These are phyloP conservation scores for Ramaria sp. DNA, from an alignment of 768 basidiomycete genomes.

Conservation along the genomic window DNA sequence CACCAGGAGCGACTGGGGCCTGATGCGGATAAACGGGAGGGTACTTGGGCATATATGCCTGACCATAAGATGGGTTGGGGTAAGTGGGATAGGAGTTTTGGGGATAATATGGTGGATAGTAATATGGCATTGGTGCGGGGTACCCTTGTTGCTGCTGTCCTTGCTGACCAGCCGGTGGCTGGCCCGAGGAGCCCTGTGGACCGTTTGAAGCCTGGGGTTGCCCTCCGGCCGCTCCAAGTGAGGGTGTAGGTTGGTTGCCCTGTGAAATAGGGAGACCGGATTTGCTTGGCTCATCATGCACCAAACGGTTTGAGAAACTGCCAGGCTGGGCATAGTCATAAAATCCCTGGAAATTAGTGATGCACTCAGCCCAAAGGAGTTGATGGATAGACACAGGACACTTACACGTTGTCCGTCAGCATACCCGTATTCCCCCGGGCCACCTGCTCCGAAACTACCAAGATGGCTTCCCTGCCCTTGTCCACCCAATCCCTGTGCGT, in stretches of 20 bases:
- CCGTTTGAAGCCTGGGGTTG: constrained; percentile 5
- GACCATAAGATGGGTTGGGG: constrained; percentile 56
- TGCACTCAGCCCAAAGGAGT: constrained; percentile 11
- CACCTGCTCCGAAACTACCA: constrained; percentile 38
- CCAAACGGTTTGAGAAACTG: constrained; percentile 55
- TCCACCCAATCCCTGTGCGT: constrained; percentile 44
- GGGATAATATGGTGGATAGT: constrained; percentile 58
- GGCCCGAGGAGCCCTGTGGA: constrained; percentile 1
- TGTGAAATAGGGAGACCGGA: constrained; percentile 47
- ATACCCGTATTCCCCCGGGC: constrained; percentile 53
- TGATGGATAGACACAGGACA: constrained; percentile 11
- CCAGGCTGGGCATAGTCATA: constrained; percentile 64
- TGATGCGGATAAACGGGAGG: constrained; percentile 60
- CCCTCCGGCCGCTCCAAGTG: not conserved
- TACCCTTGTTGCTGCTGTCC: constrained; percentile 35
- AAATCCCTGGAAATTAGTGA: constrained; percentile 40
- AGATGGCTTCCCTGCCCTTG: constrained; percentile 42
- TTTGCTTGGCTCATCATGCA: constrained; percentile 65
- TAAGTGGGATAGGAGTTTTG: constrained; percentile 29
- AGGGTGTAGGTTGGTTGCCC: constrained; percentile 27
- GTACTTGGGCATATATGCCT: constrained; percentile 32
- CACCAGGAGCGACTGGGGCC: constrained; percentile 57
- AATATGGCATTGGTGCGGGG: constrained; percentile 42
- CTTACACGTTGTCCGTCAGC: constrained; percentile 55
- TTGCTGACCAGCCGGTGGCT: constrained; percentile 5